Percentiles rank a stretch among this genome's conserved stretches.
Conservation (phyloP, 148 eudicot genomes). For the Rhododendron ovatum region DNA sequence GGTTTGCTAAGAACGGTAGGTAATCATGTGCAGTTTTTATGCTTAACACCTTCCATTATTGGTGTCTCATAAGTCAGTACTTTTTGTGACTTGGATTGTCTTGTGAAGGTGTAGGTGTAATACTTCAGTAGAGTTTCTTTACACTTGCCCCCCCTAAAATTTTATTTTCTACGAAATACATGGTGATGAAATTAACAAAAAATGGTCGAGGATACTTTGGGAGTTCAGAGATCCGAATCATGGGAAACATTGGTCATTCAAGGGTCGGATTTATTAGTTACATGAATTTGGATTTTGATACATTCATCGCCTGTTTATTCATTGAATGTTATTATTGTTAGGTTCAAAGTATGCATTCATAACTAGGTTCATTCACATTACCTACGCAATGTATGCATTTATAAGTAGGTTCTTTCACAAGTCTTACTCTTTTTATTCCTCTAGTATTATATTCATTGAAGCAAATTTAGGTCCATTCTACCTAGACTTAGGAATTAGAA, state of each 20-base stretch:
- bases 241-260: neutral
- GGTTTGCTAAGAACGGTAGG: constrained; percentile 95
- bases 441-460: neutral
- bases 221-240: neutral
- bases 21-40: constrained; percentile 6
- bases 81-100: neutral
- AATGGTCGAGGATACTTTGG: neutral
- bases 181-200: neutral
- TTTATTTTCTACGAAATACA: neutral
- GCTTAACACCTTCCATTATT: neutral
- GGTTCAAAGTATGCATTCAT: neutral
- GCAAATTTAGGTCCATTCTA: neutral
- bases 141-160: neutral
- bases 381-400: neutral
- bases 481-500: neutral
- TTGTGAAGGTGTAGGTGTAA: neutral
- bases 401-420: neutral
- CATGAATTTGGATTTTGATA: neutral
- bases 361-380: neutral
- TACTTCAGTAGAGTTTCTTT: neutral
- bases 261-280: neutral
- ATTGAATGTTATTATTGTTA: neutral
- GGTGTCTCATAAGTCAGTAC: neutral
- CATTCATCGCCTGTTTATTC: neutral
- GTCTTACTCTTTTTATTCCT: neutral